phyloP scores from a whole-genome alignment of 73 alveolate species.

The Paramecium caudatum region DNA sequence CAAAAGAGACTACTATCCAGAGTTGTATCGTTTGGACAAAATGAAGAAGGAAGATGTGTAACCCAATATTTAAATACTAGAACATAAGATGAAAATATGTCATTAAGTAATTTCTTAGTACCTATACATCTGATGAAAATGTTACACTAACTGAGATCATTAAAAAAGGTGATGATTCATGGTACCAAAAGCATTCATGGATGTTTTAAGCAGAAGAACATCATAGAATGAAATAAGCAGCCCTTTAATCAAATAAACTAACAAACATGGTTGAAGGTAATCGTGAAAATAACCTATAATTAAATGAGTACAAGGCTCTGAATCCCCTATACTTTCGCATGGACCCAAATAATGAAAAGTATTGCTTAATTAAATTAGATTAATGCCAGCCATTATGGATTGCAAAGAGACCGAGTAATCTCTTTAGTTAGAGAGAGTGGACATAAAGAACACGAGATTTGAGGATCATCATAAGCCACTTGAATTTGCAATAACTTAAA shows the following conservation, averaged over 20 bases:
- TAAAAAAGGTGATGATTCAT: constrained; percentile 1
- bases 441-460: not conserved
- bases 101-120: constrained; percentile 11
- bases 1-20: constrained; percentile 48
- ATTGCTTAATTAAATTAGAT: not conserved
- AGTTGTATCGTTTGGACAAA: constrained; percentile 1
- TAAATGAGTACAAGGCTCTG: constrained; percentile 39
- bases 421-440: not conserved
- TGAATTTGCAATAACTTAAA: constrained; percentile 10
- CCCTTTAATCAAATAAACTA: constrained; percentile 44
- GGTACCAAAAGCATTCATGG: constrained; percentile 58
- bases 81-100: constrained; percentile 13
- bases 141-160: constrained; percentile 30
- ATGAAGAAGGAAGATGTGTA: constrained; percentile 31
- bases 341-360: constrained; percentile 42
- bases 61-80: constrained; percentile 1
- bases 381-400: constrained; percentile 34
- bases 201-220: constrained; percentile 63
- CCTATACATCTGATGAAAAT: constrained; percentile 57
- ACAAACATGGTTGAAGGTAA: constrained; percentile 47
- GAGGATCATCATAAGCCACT: constrained; percentile 53
- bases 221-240: constrained; percentile 16
- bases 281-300: not conserved
- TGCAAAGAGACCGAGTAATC: not conserved
- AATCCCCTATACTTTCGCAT: constrained; percentile 37